Percentiles rank a stretch among this genome's conserved stretches.
Evolutionary conservation across 129 eudicot genomes (phyloP).

Genomic region (Pittosporum tobira): DNA sequence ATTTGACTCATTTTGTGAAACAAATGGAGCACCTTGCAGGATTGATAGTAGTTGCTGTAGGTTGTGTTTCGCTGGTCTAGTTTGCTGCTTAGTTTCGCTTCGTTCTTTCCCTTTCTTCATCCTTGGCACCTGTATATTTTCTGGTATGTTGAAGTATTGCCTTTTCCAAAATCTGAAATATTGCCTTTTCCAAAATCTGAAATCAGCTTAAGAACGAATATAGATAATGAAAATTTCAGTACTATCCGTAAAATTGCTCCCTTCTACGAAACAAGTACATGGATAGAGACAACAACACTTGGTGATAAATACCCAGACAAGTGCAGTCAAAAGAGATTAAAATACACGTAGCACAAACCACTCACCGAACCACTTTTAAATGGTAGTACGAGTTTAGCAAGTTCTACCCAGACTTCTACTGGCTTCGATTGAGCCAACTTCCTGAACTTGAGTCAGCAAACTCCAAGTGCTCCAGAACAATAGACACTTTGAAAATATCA

Average conservation of each 20-base stretch:
- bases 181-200: no score
- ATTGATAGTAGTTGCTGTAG: no score
- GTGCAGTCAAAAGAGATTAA: neutral
- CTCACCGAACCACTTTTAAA: neutral
- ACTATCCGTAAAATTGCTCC: neutral
- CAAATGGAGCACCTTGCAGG: no score
- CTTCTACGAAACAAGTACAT: neutral
- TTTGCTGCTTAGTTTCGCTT: no score
- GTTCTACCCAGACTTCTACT: neutral
- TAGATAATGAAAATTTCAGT: neutral
- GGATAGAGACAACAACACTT: neutral
- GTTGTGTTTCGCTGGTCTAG: no score
- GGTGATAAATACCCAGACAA: neutral
- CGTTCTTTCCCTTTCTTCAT: no score
- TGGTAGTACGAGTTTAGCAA: neutral
- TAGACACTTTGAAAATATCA: no score
- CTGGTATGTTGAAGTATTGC: no score
- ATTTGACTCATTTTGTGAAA: no score
- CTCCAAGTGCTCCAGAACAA: neutral
- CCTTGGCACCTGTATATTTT: no score
- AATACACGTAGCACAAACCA: neutral
- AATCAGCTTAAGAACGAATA: neutral
- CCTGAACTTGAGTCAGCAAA: neutral
- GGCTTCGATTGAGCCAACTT: neutral
- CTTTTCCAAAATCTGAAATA: no score